Evolutionary conservation across 1,284 basidiomycete species (phyloP).

Genomic region (Coniophora puteana): DNA sequence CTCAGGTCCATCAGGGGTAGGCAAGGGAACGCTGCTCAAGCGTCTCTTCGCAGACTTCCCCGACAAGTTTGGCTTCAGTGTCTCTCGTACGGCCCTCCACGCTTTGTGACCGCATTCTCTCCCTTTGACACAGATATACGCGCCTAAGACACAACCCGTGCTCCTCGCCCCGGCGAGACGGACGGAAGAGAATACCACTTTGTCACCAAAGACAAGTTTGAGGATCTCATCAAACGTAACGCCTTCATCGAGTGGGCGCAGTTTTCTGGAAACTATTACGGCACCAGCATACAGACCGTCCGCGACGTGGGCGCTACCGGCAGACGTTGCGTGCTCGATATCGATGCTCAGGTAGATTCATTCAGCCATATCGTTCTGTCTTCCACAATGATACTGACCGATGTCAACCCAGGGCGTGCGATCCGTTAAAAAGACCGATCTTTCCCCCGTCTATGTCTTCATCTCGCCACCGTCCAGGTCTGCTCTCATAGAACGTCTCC

Average conservation of each 20-base stretch:
- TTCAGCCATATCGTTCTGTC: slow-evolving; percentile 7
- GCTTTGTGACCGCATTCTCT: slow-evolving; percentile 10
- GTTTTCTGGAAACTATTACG: slow-evolving; percentile 93
- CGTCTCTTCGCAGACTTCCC: slow-evolving; percentile 84
- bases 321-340: slow-evolving; percentile 89
- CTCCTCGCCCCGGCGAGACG: slow-evolving; percentile 79
- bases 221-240: slow-evolving; percentile 52
- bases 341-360: slow-evolving; percentile 83
- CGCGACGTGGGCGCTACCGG: slow-evolving; percentile 55
- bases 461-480: slow-evolving; percentile 84
- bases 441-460: slow-evolving; percentile 91
- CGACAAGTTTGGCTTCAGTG: slow-evolving; percentile 88
- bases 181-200: slow-evolving; percentile 84
- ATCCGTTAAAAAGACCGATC: slow-evolving; percentile 76
- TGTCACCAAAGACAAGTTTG: slow-evolving; percentile 58
- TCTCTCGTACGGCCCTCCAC: slow-evolving; percentile 72
- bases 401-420: slow-evolving; percentile 71
- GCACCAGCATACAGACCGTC: slow-evolving; percentile 78
- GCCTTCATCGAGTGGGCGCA: slow-evolving; percentile 79
- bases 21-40: slow-evolving; percentile 90
- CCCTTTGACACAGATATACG: background rate
- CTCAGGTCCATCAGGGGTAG: slow-evolving; percentile 87
- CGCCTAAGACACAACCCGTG: slow-evolving; percentile 83
- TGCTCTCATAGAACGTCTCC: slow-evolving; percentile 66
- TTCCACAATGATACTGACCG: slow-evolving; percentile 8